Evolutionary conservation across 1,284 basidiomycete species (phyloP).

Genomic region (Pterula multifida): DNA sequence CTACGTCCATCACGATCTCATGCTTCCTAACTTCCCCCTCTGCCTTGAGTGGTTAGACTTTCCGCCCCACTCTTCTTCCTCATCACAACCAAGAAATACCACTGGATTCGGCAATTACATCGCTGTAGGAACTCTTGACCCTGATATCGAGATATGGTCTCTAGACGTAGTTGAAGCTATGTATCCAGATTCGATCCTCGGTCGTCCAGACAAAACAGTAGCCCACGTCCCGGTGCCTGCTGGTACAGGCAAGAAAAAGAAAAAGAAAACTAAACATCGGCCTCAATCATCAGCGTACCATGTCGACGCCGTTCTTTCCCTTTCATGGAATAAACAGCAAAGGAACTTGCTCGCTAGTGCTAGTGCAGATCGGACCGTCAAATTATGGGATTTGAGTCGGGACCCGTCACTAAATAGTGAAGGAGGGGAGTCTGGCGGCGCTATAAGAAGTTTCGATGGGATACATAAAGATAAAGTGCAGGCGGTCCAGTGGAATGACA

Average conservation of each 20-base stretch:
- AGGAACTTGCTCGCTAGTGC: constrained; percentile 87
- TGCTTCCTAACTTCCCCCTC: constrained; percentile 95
- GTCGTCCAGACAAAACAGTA: constrained; percentile 77
- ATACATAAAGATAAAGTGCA: constrained; percentile 97
- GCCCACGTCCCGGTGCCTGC: constrained; percentile 66
- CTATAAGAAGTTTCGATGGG: constrained; percentile 71
- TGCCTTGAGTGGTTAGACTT: constrained; percentile 99
- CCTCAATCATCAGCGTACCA: constrained; percentile 64
- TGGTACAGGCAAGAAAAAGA: constrained; percentile 91
- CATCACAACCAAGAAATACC: constrained; percentile 22
- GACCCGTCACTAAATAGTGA: constrained; percentile 40
- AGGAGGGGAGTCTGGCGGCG: constrained; percentile 39
- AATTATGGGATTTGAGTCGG: constrained; percentile 91
- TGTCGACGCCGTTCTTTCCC: constrained; percentile 84
- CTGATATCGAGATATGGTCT: constrained; percentile 98
- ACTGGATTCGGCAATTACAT: constrained; percentile 77
- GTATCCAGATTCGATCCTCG: constrained; percentile 89
- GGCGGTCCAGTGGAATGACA: constrained; percentile 89
- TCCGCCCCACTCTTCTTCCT: constrained; percentile 47
- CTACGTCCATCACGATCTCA: constrained; percentile 95
- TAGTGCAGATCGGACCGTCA: constrained; percentile 91
- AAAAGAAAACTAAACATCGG: constrained; percentile 76
- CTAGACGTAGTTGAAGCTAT: constrained; percentile 89
- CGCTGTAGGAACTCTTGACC: constrained; percentile 94
- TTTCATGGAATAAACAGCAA: constrained; percentile 88